Base-by-base conservation (phyloP, 139 green algal genomes). In the Ettlia oleoabundans region DNA sequence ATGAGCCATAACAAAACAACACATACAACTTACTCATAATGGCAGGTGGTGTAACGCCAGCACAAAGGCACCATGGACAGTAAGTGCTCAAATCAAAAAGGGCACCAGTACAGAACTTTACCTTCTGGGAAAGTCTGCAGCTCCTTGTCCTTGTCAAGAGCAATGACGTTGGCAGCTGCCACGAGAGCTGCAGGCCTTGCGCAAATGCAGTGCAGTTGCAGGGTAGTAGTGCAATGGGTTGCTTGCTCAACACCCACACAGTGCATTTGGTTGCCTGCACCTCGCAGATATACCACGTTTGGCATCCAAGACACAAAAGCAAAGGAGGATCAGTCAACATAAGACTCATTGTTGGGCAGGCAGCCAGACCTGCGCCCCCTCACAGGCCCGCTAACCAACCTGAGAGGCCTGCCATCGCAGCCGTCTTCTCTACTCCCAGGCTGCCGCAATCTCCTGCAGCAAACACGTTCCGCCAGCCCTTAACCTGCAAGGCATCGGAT, bases 401-500 rank as follows among this genome's bases (percentile, higher is more conserved):
- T 77, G 69, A 42, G n/a, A 77, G 40, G 9, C 69, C 69, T 5
- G 69, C 69, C 24, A 61, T 21, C 5, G 72, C 72, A 0, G 72
- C 51, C 22, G 72, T 78, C 51, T 78, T 66, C 33, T 65, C 51
- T 22, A 67, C 72, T 5, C 2, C 18, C 21, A 62, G 24, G 21
- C 38, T 52, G 32, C 15, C 35, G 72, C 52, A 66, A 51, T 78
- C 72, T 33, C 72, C 72, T 2, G 21, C 33, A 3, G 72, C 51
- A 65, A 78, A 66, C 51, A 78, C 72, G 10, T 78, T 78, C 0
- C 43, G 69, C 69, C 69, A 77, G 42, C 69, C 69, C 69, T 35
- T 52, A 9, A 75, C 67, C 64, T 71, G 64, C 33, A 18, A 4
- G 30, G 62, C 62, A 41, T 15, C 28, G 61, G 61, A 9, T 5